phyloP scores from a whole-genome alignment of 768 basidiomycete genomes.

The Suillus ampliporus region DNA sequence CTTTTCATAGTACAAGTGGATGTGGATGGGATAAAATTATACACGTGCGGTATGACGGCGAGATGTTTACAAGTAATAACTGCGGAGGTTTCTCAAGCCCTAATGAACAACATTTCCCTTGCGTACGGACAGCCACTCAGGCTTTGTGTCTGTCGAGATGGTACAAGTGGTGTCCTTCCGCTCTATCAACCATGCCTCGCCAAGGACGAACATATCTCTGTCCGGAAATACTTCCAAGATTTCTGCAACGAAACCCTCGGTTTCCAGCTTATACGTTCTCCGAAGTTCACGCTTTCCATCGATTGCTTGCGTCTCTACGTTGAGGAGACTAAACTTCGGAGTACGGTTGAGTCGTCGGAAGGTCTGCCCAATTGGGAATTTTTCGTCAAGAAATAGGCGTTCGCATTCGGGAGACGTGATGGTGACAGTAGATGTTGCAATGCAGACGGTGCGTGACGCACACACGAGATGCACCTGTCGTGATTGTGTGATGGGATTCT shows the following conservation, averaged over 20 bases:
- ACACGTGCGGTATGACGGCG: not conserved
- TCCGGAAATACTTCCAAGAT: conserved; percentile 74
- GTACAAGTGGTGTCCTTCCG: conserved; percentile 16
- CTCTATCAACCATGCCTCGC: conserved; percentile 58
- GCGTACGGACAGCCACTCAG: conserved; percentile 17
- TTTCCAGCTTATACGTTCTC: conserved; percentile 58
- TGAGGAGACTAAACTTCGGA: conserved; percentile 63
- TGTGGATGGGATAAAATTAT: not conserved
- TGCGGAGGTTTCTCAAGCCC: not conserved
- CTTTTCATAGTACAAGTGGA: not conserved
- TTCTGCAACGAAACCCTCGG: conserved; percentile 66
- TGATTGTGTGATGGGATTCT: conserved; percentile 60
- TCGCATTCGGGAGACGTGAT: conserved; percentile 62
- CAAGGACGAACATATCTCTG: conserved; percentile 65
- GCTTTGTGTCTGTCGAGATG: conserved; percentile 15
- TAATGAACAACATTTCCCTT: conserved; percentile 22
- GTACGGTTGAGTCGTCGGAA: conserved; percentile 58
- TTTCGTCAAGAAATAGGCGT: conserved; percentile 67
- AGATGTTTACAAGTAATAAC: too few species aligned
- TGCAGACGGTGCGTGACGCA: conserved; percentile 56
- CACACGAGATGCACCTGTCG: conserved; percentile 72
- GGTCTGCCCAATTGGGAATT: conserved; percentile 72
- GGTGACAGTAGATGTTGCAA: conserved; percentile 69
- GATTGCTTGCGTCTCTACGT: conserved; percentile 45
- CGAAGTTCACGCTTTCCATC: conserved; percentile 32